Conservation (phyloP, 2,329 filamentous ascomycete species). For the Annulohypoxylon truncatum region DNA sequence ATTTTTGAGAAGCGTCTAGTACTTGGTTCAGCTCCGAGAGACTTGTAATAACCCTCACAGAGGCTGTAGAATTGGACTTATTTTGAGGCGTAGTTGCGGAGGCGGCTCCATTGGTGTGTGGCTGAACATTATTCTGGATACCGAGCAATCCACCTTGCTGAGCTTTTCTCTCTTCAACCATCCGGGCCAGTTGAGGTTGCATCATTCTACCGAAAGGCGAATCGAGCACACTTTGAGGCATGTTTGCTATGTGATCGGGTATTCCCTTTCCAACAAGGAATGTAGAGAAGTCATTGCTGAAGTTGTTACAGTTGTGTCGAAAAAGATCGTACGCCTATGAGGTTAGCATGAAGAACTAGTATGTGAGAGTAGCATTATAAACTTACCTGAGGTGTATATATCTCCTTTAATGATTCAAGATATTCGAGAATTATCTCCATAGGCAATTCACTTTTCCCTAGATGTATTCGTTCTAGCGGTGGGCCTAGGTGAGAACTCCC, state of each 20-base stretch:
- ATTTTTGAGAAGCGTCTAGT: constrained; percentile 68
- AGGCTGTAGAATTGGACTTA: constrained; percentile 26
- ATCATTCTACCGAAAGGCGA: constrained; percentile 92
- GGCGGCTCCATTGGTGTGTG: constrained; percentile 33
- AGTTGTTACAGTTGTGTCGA: constrained; percentile 97
- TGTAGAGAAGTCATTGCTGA: constrained; percentile 90
- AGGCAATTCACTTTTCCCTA: constrained; percentile 83
- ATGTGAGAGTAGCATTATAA: not conserved
- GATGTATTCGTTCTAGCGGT: constrained; percentile 78
- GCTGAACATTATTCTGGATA: constrained; percentile 56
- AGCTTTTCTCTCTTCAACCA: constrained; percentile 62
- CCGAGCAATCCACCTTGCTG: constrained; percentile 65
- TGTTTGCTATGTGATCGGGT: constrained; percentile 84
- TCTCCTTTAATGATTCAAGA: constrained; percentile 81
- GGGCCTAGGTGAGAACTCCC: constrained; percentile 87
- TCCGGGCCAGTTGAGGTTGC: constrained; percentile 72
- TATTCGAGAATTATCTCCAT: constrained; percentile 88
- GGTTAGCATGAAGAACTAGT: constrained; percentile 6
- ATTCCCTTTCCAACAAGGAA: constrained; percentile 91
- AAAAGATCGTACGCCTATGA: constrained; percentile 85
- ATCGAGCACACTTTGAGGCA: constrained; percentile 85
- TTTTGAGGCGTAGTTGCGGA: constrained; percentile 33
- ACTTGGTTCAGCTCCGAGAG: constrained; percentile 70
- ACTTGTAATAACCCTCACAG: constrained; percentile 71
- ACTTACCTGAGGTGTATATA: constrained; percentile 81